These are phyloP conservation scores for Pestalotiopsis fici DNA, from an alignment of 2,329 filamentous ascomycete genomes.

Conservation along the genomic window DNA sequence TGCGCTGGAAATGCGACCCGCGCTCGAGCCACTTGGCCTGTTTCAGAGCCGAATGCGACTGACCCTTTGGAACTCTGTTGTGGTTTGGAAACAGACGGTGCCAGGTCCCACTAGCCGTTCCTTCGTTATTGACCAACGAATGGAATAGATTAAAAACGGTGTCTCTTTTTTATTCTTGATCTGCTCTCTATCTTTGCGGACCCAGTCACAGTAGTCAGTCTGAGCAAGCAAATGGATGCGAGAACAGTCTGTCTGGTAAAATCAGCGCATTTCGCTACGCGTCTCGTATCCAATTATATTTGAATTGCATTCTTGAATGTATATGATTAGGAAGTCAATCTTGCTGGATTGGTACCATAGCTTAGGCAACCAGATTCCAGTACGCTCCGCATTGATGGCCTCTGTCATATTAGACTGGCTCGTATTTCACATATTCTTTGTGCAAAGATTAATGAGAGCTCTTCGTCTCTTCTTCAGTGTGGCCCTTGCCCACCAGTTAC, in stretches of 20 bases:
- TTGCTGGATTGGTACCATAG: background rate
- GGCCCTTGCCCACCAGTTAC: background rate
- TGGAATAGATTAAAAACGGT: background rate
- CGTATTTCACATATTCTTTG: background rate
- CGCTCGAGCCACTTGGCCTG: constrained; percentile 1
- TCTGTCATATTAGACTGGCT: background rate
- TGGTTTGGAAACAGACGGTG: background rate
- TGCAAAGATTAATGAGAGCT: background rate
- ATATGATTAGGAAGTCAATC: background rate
- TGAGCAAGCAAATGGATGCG: background rate
- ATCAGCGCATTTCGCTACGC: background rate
- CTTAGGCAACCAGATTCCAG: background rate
- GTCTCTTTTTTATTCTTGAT: background rate
- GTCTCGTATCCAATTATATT: background rate
- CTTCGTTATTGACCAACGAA: background rate
- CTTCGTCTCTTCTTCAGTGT: background rate
- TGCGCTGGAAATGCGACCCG: background rate
- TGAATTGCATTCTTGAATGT: background rate
- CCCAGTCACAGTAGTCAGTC: background rate
- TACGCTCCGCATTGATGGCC: background rate
- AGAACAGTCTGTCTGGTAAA: background rate
- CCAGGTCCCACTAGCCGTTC: background rate
- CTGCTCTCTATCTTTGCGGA: background rate
- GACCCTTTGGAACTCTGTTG: background rate
- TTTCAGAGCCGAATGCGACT: background rate